Conservation (phyloP, 352 stramenopile species). For the Pythium diclinum region DNA sequence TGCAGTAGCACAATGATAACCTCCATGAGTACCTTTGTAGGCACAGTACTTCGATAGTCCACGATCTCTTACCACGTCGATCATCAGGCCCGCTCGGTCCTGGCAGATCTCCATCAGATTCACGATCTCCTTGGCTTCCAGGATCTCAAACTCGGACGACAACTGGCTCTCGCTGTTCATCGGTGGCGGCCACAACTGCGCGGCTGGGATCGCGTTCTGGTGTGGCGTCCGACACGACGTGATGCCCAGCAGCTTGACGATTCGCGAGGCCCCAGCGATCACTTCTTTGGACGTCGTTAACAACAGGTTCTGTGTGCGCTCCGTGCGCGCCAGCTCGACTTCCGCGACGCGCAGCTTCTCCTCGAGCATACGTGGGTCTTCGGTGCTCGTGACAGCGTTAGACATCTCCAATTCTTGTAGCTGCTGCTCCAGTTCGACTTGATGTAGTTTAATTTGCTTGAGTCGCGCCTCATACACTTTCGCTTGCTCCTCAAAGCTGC, state of each 20-base stretch:
- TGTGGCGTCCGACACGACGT: slow-evolving; percentile 61
- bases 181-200: slow-evolving; percentile 57
- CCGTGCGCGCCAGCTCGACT: slow-evolving; percentile 58
- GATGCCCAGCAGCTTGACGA: slow-evolving; percentile 74
- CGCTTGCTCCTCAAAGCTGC: slow-evolving; percentile 78
- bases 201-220: slow-evolving; percentile 56
- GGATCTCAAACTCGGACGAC: slow-evolving; percentile 65
- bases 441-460: slow-evolving; percentile 78
- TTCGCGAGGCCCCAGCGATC: slow-evolving; percentile 54
- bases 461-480: slow-evolving; percentile 75
- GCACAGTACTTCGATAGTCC: background rate
- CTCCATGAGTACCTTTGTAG: background rate
- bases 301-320: slow-evolving; percentile 62
- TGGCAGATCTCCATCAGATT: slow-evolving; percentile 72
- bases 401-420: slow-evolving; percentile 60
- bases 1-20: slow-evolving; percentile 18
- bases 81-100: slow-evolving; percentile 61
- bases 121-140: slow-evolving; percentile 58
- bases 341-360: slow-evolving; percentile 69
- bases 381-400: slow-evolving; percentile 41
- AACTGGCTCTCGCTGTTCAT: slow-evolving; percentile 48
- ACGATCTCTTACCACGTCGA: slow-evolving; percentile 55
- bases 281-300: slow-evolving; percentile 79
- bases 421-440: slow-evolving; percentile 70
- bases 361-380: slow-evolving; percentile 69